A percentile compares a stretch with the other conserved stretches of the same genome.
Evolutionary conservation across 2,329 filamentous ascomycete genomes (phyloP).

Genomic region (Clarireedia paspali): DNA sequence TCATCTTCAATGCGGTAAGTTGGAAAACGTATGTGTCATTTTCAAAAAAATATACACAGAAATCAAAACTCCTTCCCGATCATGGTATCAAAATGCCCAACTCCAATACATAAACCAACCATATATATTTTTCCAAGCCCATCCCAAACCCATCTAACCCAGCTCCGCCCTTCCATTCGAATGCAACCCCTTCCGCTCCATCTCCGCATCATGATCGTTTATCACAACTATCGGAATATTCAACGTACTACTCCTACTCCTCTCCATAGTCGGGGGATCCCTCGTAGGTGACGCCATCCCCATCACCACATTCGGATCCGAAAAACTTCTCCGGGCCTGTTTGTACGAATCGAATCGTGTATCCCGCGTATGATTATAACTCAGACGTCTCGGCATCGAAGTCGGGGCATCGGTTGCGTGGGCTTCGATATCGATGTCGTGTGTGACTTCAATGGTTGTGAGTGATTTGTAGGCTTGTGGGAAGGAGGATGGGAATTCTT

Average conservation of each 20-base stretch:
- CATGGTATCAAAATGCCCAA: too few species aligned
- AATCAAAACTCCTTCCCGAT: too few species aligned
- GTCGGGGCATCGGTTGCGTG: neutral
- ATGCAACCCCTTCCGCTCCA: too few species aligned
- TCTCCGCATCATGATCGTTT: conserved; percentile 17
- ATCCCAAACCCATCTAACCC: neutral
- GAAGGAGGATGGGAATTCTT: neutral
- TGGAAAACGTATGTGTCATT: too few species aligned
- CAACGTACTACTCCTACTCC: conserved; percentile 5
- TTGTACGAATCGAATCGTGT: conserved; percentile 17
- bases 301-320: neutral
- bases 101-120: too few species aligned
- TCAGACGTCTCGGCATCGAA: neutral
- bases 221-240: conserved; percentile 15
- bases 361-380: conserved; percentile 19
- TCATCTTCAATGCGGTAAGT: too few species aligned
- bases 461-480: conserved; percentile 8
- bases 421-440: conserved; percentile 6
- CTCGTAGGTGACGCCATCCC: neutral
- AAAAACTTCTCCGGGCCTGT: conserved; percentile 5
- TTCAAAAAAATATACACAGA: too few species aligned
- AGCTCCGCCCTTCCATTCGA: neutral
- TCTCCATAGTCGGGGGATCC: neutral
- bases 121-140: too few species aligned
- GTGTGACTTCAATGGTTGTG: neutral